Evolutionary conservation across 164 flowering plant species (phyloP).

Genomic region (Akebia trifoliata): DNA sequence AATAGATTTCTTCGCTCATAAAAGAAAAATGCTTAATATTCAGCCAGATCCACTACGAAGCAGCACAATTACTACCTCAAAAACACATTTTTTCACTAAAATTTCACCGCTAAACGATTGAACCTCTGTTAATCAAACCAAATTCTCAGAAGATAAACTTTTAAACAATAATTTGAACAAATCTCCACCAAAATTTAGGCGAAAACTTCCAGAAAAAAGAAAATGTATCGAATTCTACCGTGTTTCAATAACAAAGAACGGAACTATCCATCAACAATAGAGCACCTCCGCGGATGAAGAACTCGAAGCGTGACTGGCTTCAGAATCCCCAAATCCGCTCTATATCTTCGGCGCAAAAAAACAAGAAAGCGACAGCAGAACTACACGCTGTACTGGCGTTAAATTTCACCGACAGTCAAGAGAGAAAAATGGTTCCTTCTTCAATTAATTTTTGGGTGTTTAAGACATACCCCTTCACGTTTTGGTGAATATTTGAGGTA

Average conservation of each 20-base stretch:
- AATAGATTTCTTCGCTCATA: background rate
- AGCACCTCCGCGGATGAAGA: background rate
- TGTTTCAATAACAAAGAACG: background rate
- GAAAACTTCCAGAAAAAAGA: background rate
- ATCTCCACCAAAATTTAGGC: background rate
- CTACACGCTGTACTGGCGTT: background rate
- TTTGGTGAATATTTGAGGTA: too few relatives aligned
- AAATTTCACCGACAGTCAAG: constrained; percentile 15
- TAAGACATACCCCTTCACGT: too few relatives aligned
- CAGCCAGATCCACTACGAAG: constrained; percentile 4
- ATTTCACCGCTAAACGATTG: background rate
- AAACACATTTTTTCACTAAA: background rate
- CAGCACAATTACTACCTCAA: background rate
- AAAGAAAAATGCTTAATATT: background rate
- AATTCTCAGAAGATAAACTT: background rate
- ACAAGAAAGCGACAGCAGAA: constrained; percentile 4
- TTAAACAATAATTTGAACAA: background rate
- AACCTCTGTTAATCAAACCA: background rate
- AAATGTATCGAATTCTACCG: background rate
- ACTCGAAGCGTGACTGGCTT: background rate
- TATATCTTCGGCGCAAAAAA: background rate
- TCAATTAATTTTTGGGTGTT: background rate
- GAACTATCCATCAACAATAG: background rate
- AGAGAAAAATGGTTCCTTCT: background rate
- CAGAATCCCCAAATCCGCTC: background rate